Evolutionary conservation across 2,329 filamentous ascomycete species (phyloP).

Genomic region (Xylaria sp.): DNA sequence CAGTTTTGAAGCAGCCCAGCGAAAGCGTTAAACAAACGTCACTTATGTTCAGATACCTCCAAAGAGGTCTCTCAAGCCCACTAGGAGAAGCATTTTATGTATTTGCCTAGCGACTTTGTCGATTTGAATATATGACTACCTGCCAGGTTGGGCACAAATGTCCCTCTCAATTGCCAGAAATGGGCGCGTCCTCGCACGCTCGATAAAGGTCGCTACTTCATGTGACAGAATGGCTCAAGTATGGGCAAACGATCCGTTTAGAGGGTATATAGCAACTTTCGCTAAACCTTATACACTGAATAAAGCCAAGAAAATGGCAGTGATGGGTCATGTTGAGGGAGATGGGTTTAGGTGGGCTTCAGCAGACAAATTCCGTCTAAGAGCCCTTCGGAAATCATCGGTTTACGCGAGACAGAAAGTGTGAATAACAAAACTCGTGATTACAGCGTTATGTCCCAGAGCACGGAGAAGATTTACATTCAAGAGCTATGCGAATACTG

Average conservation of each 20-base stretch:
- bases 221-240: background rate
- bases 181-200: background rate
- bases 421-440: background rate
- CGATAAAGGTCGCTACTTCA: background rate
- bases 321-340: background rate
- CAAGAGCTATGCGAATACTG: background rate
- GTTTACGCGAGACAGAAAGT: background rate
- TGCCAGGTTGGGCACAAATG: background rate
- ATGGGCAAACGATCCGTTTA: background rate
- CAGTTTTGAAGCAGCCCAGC: background rate
- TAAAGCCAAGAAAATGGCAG: background rate
- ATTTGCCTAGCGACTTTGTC: background rate
- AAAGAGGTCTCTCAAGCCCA: background rate
- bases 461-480: background rate
- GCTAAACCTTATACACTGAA: background rate
- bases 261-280: background rate
- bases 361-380: background rate
- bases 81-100: background rate
- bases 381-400: background rate
- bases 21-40: background rate
- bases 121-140: background rate
- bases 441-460: background rate
- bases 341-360: background rate
- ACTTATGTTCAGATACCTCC: background rate
- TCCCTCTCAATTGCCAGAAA: background rate